These are phyloP conservation scores for Ulmus americana DNA, from an alignment of 331 rosid species.

Conservation along the genomic window DNA sequence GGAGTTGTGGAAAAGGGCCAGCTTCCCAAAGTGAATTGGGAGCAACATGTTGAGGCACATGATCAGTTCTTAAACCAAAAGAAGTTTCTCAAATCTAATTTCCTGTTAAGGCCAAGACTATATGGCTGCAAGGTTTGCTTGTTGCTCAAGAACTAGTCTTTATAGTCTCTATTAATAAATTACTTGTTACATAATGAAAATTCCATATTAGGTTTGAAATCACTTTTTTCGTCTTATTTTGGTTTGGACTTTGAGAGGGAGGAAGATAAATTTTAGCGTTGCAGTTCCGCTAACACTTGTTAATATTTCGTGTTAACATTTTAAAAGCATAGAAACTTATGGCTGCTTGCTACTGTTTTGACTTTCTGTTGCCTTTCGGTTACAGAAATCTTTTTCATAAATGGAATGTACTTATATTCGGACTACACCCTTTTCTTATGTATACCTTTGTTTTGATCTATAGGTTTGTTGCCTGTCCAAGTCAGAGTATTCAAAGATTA, in stretches of 20 bases:
- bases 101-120: constrained; percentile 38
- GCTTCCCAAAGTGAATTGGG: constrained; percentile 51
- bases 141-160: not conserved
- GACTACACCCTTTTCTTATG: constrained; percentile 10
- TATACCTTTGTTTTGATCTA: constrained; percentile 7
- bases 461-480: constrained; percentile 42
- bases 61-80: constrained; percentile 51
- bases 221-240: not conserved
- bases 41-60: constrained; percentile 52
- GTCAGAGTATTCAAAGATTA: constrained; percentile 44
- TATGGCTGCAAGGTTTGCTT: constrained; percentile 34
- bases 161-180: not conserved
- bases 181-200: not conserved
- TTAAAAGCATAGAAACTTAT: not conserved
- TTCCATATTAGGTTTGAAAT: not conserved
- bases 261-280: not conserved
- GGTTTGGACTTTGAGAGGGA: not conserved
- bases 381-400: not conserved
- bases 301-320: no score
- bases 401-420: not conserved
- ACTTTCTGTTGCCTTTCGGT: not conserved
- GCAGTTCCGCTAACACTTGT: not conserved
- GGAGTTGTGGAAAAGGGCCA: constrained; percentile 24
- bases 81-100: constrained; percentile 50
- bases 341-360: not conserved